Evolutionary conservation across 2,329 filamentous ascomycete genomes (phyloP), one percentile per base, ranked within the genome.

Genomic region (Raffaelea ambrosiae): DNA sequence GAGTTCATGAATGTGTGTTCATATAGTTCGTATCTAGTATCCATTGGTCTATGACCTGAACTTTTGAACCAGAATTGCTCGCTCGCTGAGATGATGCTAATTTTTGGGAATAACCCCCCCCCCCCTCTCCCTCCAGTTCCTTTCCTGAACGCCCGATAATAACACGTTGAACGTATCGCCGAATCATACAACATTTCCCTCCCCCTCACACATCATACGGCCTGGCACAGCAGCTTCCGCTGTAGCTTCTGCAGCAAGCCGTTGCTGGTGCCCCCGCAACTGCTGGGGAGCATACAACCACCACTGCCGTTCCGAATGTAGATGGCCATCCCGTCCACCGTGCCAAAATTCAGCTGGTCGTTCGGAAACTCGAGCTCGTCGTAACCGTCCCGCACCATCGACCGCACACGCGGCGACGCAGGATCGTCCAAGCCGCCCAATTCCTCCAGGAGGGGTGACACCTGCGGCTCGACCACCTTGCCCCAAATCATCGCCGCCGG

Each of bases 401-500:
- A 45, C n/a, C 26, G 16, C 8, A 55, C 53, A 21, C 53, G 53
- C 21, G 48, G 33, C n/a, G 53, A 55, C 14, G 48, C 43, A 23
- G 53, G 52, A 39, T 55, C 52, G 4, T 38, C 31, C 8, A 43
- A 52, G 14, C 53, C 53, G 42, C 52, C 52, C 10, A 47, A 29
- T 16, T 52, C 48, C 22, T 53, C 51, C 3, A 50, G 23, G 21
- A 44, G 33, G 16, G 16, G 20, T n/a, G 44, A 29, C 11, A 40
- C 14, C 21, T 19, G 23, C 40, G 20, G 21, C 20, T 38, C 44
- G 20, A n/a, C 41, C 3, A 9, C 43, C 40, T 8, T 23, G 14
- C 43, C 45, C 55, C 58, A 62, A 11, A 65, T 55, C 47, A 66
- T 59, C 0, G 56, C 57, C 3, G 53, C 58, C 1, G 64, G 64